Conservation (phyloP, 2,329 filamentous ascomycete genomes). For the Fonsecaea monophora region DNA sequence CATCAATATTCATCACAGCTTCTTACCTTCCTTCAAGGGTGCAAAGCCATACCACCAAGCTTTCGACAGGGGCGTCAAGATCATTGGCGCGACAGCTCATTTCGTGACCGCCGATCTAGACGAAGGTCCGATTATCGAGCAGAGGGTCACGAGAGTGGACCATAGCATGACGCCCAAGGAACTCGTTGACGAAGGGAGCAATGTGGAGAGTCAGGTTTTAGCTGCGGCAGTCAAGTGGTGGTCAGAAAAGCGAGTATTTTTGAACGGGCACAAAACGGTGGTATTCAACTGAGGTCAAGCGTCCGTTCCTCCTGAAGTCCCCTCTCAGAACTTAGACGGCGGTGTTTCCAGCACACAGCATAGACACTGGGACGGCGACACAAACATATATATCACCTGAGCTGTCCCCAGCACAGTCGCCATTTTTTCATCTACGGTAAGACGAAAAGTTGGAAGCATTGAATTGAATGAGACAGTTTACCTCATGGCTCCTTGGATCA, state of each 20-base stretch:
- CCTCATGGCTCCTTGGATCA: neutral
- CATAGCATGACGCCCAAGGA: constrained; percentile 78
- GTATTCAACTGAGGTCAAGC: constrained; percentile 64
- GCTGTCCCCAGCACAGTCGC: neutral
- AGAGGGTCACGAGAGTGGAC: constrained; percentile 77
- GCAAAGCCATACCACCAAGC: constrained; percentile 89
- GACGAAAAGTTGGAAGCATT: neutral
- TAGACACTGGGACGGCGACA: neutral
- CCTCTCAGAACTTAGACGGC: neutral
- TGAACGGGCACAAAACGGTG: constrained; percentile 81
- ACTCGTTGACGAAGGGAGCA: constrained; percentile 79
- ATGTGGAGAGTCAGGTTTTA: constrained; percentile 82
- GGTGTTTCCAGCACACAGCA: neutral
- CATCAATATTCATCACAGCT: constrained; percentile 91
- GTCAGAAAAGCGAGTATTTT: constrained; percentile 76
- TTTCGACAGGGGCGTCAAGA: constrained; percentile 85
- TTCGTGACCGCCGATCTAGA: constrained; percentile 86
- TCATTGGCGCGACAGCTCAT: constrained; percentile 84
- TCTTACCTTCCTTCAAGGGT: constrained; percentile 86
- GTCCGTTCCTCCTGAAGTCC: neutral
- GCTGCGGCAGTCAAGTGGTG: constrained; percentile 85
- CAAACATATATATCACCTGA: neutral
- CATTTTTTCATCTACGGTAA: neutral
- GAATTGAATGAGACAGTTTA: neutral
- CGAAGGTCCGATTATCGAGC: constrained; percentile 87